These are phyloP conservation scores for thale cress (Arabidopsis thaliana) DNA, from an alignment of 345 rosid species.

Conservation along the genomic window DNA sequence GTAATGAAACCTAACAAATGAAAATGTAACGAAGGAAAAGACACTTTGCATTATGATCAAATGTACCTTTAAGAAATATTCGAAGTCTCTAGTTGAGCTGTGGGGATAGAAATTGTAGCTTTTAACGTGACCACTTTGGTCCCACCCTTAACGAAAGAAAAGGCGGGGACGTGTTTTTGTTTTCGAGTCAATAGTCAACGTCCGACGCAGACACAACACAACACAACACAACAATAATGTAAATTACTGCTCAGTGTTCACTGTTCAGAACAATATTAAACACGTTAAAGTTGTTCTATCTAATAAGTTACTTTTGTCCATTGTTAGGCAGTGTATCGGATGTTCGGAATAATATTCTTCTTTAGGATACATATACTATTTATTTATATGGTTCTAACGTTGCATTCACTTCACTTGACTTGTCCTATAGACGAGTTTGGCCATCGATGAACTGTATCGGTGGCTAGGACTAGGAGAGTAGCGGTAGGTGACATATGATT, in stretches of 20 bases:
- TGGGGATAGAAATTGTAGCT: slow-evolving; percentile 40
- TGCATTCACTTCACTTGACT: not conserved
- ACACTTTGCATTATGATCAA: slow-evolving; percentile 43
- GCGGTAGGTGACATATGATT: not conserved
- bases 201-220: slow-evolving; percentile 41
- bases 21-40: slow-evolving; percentile 39
- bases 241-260: not conserved
- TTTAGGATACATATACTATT: not conserved
- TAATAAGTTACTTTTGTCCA: slow-evolving; percentile 2
- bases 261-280: too few species aligned
- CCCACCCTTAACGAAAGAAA: slow-evolving; percentile 30
- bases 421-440: slow-evolving; percentile 25
- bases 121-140: slow-evolving; percentile 30
- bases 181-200: slow-evolving; percentile 35
- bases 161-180: slow-evolving; percentile 38
- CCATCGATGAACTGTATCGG: slow-evolving; percentile 5
- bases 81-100: slow-evolving; percentile 44
- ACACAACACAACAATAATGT: slow-evolving; percentile 24
- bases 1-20: slow-evolving; percentile 38
- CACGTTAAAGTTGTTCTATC: not conserved
- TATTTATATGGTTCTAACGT: slow-evolving; percentile 7
- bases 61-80: slow-evolving; percentile 41
- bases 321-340: slow-evolving; percentile 11
- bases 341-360: slow-evolving; percentile 8
- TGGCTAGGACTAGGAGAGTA: slow-evolving; percentile 4